A percentile compares a stretch with the other conserved stretches of the same genome.
Conservation (phyloP, 2,329 filamentous ascomycete species). For the Colletotrichum sp. region DNA sequence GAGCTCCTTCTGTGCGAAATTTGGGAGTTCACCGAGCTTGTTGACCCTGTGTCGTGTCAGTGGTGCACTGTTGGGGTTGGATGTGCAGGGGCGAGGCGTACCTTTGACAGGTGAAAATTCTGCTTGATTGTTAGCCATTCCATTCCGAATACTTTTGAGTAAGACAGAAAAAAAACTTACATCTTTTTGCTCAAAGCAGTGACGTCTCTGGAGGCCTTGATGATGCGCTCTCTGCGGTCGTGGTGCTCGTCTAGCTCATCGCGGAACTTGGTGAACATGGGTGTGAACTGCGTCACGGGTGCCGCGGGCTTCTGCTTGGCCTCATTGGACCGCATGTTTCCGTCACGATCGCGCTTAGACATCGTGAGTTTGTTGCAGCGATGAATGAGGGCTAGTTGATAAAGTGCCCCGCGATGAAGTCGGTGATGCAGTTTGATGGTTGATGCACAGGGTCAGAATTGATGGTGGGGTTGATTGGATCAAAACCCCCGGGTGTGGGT, state of each 20-base stretch:
- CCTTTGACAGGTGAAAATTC: slow-evolving; percentile 45
- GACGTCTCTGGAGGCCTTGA: slow-evolving; percentile 91
- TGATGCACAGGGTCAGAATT: slow-evolving; percentile 6
- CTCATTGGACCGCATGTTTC: slow-evolving; percentile 48
- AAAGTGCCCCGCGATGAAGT: not conserved
- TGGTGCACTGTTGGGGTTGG: not conserved
- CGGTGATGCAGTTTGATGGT: slow-evolving; percentile 2
- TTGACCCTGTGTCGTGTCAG: slow-evolving; percentile 12
- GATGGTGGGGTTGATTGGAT: slow-evolving; percentile 2
- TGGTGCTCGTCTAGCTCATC: slow-evolving; percentile 93
- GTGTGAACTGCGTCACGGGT: slow-evolving; percentile 53
- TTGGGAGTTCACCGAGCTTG: slow-evolving; percentile 18
- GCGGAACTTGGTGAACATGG: slow-evolving; percentile 87
- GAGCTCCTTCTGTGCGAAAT: slow-evolving; percentile 69
- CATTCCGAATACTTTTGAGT: not conserved
- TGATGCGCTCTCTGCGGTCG: slow-evolving; percentile 86
- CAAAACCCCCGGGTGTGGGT: not conserved
- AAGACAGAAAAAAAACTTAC: slow-evolving; percentile 49
- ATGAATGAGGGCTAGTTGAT: not conserved
- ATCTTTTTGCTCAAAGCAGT: slow-evolving; percentile 97
- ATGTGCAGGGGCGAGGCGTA: slow-evolving; percentile 17
- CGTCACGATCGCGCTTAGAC: slow-evolving; percentile 57
- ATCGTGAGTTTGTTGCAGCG: not conserved
- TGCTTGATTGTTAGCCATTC: slow-evolving; percentile 19
- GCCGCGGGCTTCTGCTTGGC: slow-evolving; percentile 30